Base-by-base conservation (phyloP, 768 basidiomycete genomes). In the Tylopilus rubrobrunneus region DNA sequence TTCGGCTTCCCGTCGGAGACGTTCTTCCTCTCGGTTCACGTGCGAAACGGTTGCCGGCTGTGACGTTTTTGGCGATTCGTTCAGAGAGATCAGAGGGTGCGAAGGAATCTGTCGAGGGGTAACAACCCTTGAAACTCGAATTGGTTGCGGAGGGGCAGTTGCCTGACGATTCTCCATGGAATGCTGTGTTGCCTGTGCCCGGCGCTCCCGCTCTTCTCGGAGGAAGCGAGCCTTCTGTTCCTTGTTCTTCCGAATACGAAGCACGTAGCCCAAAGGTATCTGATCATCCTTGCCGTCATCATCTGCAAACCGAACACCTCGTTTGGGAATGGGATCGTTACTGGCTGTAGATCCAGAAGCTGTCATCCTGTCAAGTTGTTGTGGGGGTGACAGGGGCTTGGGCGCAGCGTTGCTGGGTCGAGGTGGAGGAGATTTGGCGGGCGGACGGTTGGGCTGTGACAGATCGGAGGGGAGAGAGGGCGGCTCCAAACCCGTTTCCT, bases 181-280 rank as follows among this genome's bases (percentile, higher is more conserved):
- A 56, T 31, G 48, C 55, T 60, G 63, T 51, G 56, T 48, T 33
- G 75, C 78, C 46, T 73, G 69, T 36, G 72, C 70, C 28, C 85
- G 78, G 51, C 75, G 76, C 56, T 81, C 75, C 57, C 80, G 78
- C 60, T 87, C 81, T 66, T 77, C 77, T 43, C 75, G 78, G 61
- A 89, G 73, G 60, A 88, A 86, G 42, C 70, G 78, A 42, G 83
- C 84, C 72, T 86, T 86, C 69, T 87, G 82, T 67, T 85, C 86
- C 42, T 84, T 83, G 61, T 81, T 82, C 74, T 84, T 85, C 73
- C 83, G 85, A 67, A 79, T 79, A 49, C 85, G 84, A 63, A 87
- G 71, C n/a, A 84, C 78, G 63, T 89, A 81, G 17, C 79, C 82
- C 39, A 89, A 71, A 3, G 89, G 89, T 57, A 87, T 74, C 48